phyloP scores from a whole-genome alignment of 352 stramenopile genomes.

The Phytopythium montanum region DNA sequence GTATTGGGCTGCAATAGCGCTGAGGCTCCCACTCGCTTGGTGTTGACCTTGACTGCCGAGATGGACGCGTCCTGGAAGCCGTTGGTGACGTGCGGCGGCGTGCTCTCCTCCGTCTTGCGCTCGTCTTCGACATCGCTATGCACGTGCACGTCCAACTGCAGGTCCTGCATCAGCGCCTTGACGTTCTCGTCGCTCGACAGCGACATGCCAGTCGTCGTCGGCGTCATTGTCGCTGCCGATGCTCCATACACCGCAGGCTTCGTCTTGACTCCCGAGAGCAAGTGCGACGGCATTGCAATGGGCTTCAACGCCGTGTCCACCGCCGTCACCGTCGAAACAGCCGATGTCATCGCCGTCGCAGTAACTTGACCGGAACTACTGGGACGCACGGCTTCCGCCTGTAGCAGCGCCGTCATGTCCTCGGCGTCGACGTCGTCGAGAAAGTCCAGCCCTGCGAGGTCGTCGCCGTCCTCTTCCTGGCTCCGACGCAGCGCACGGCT shows the following conservation, averaged over 20 bases:
- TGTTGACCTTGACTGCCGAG: conserved; percentile 1
- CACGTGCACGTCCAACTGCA: conserved; percentile 33
- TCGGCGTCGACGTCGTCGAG: conserved; percentile 41
- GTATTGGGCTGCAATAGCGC: background rate
- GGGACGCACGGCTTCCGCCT: conserved; percentile 22
- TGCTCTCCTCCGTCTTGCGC: conserved; percentile 53
- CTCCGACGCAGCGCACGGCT: conserved; percentile 25
- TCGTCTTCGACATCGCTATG: conserved; percentile 25
- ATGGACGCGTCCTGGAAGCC: conserved; percentile 5
- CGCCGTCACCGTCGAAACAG: conserved; percentile 10
- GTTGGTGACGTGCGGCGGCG: conserved; percentile 27
- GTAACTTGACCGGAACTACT: background rate
- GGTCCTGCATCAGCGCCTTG: conserved; percentile 42
- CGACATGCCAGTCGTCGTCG: conserved; percentile 8
- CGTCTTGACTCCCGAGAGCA: conserved; percentile 7
- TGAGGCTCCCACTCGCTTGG: background rate
- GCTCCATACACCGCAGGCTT: background rate
- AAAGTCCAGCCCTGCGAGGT: conserved; percentile 44
- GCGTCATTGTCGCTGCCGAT: conserved; percentile 1
- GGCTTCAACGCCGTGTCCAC: conserved; percentile 15
- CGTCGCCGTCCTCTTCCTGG: conserved; percentile 20
- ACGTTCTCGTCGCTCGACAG: conserved; percentile 39
- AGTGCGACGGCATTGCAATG: conserved; percentile 28
- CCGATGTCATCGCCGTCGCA: background rate
- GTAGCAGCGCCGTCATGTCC: conserved; percentile 51